Base-by-base conservation (phyloP, 352 stramenopile species). In the Pythium brachiatum region DNA sequence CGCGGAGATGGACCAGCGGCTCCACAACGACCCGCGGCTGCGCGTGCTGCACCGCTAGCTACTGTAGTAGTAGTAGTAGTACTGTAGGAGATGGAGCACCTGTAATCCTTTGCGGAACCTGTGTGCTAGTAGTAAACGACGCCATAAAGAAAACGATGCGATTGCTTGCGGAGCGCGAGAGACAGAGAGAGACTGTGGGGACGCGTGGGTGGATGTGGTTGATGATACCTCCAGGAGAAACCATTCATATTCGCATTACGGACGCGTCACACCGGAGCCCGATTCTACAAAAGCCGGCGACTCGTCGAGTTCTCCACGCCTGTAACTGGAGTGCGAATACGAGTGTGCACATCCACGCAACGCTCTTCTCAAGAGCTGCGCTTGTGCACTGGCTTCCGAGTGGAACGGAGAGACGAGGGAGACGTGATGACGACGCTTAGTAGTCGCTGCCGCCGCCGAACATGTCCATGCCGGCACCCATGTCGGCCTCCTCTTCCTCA, bases 1-100 rank as follows among this genome's bases (percentile, higher is more conserved):
- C 78, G 88, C 89, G 20, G 92, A 97, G 53, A 92, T 98, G 74
- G 91, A 97, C 74, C 88, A 96, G 48, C 92, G 95, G 23, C 78
- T 98, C 50, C 76, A 94, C 59, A 86, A 76, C 58, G 94, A 98
- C 65, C 70, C 78, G 51, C 85, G 92, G 1, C 78, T 98, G 31
- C 72, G 64, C 15, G 59, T 94, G 9, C 61, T 97, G 58, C 76
- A 93, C 51, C 68, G 79, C 61, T 92, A 88, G n/a, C n/a, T n/a
- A n/a, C n/a, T n/a, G n/a, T n/a, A n/a, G n/a, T n/a, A n/a, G n/a
- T n/a, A n/a, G n/a, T n/a, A n/a, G n/a, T n/a, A n/a, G n/a, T n/a
- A n/a, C n/a, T n/a, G n/a, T n/a, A n/a, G n/a, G n/a, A n/a, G n/a
- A n/a, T n/a, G n/a, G n/a, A n/a, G n/a, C 41, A 20, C 7, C n/a